Conservation (phyloP, 2,329 filamentous ascomycete genomes). For the Diaporthe amygdali region DNA sequence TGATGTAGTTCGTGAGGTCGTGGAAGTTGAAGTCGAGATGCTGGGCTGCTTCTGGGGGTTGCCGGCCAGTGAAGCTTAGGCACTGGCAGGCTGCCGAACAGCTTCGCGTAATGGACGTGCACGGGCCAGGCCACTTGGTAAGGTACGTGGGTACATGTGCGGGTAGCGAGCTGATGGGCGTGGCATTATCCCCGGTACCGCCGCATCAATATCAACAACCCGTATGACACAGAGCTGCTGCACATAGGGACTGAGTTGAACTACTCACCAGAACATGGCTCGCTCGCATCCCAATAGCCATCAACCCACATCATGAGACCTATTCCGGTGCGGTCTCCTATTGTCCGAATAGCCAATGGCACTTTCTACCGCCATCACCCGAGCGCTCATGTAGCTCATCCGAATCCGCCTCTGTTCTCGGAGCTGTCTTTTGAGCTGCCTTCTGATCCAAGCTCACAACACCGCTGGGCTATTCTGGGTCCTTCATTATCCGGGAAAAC, state of each 20-base stretch:
- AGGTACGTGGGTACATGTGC: not conserved
- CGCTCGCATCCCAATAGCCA: not conserved
- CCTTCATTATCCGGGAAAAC: conserved; percentile 81
- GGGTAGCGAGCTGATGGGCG: not conserved
- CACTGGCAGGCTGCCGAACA: conserved; percentile 23
- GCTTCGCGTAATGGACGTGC: conserved; percentile 25
- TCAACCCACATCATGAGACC: conserved; percentile 39
- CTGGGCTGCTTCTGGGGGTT: not conserved
- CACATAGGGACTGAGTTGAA: not conserved
- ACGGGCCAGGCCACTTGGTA: conserved; percentile 13
- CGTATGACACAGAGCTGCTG: not conserved
- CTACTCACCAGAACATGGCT: not conserved
- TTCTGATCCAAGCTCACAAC: conserved; percentile 51
- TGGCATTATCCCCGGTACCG: not conserved
- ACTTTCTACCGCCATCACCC: conserved; percentile 85
- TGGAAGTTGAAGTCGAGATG: not conserved
- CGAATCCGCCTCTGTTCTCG: conserved; percentile 77
- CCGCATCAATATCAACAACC: not conserved
- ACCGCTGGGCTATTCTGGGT: conserved; percentile 86
- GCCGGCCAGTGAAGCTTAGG: conserved; percentile 8
- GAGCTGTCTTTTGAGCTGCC: conserved; percentile 74
- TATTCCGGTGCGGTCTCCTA: conserved; percentile 51
- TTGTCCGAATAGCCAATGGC: conserved; percentile 76
- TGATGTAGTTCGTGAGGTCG: conserved; percentile 12
- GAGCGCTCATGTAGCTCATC: conserved; percentile 48